Evolutionary conservation across 2,329 filamentous ascomycete genomes (phyloP).

Genomic region (Colletotrichum lupini): DNA sequence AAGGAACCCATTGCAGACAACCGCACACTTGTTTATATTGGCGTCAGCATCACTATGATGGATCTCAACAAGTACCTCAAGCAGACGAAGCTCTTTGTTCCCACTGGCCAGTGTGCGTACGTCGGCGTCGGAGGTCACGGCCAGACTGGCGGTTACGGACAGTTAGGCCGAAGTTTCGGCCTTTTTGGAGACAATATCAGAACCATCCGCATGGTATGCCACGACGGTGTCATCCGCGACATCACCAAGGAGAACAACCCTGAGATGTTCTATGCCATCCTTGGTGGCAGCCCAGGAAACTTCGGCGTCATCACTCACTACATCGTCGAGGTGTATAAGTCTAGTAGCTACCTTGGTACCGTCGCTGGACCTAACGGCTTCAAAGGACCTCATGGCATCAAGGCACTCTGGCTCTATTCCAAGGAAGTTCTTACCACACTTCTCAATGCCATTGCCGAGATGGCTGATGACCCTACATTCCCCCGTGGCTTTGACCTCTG

Average conservation of each 20-base stretch:
- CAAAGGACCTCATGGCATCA: constrained; percentile 53
- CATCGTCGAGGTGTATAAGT: constrained; percentile 55
- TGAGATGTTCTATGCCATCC: constrained; percentile 69
- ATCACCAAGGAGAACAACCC: constrained; percentile 59
- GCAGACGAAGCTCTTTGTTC: constrained; percentile 54
- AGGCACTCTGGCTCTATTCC: constrained; percentile 54
- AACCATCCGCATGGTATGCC: constrained; percentile 58
- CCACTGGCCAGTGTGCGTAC: constrained; percentile 57
- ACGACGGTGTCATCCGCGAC: constrained; percentile 55
- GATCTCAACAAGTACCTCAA: constrained; percentile 56
- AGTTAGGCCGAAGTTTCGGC: constrained; percentile 60
- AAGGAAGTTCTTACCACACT: constrained; percentile 50
- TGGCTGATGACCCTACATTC: constrained; percentile 54
- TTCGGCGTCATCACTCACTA: constrained; percentile 67
- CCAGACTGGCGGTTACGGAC: constrained; percentile 60
- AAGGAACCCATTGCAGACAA: constrained; percentile 46
- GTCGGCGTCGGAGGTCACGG: constrained; percentile 59
- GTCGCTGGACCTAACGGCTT: constrained; percentile 15
- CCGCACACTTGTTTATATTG: constrained; percentile 49
- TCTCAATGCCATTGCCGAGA: constrained; percentile 52
- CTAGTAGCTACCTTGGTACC: constrained; percentile 20
- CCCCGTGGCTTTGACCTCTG: constrained; percentile 60
- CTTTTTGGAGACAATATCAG: constrained; percentile 65
- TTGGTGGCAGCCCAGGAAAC: constrained; percentile 68
- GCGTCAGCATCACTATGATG: constrained; percentile 54